Evolutionary conservation across 1,284 basidiomycete genomes (phyloP).

Genomic region (Inonotus obliquus): DNA sequence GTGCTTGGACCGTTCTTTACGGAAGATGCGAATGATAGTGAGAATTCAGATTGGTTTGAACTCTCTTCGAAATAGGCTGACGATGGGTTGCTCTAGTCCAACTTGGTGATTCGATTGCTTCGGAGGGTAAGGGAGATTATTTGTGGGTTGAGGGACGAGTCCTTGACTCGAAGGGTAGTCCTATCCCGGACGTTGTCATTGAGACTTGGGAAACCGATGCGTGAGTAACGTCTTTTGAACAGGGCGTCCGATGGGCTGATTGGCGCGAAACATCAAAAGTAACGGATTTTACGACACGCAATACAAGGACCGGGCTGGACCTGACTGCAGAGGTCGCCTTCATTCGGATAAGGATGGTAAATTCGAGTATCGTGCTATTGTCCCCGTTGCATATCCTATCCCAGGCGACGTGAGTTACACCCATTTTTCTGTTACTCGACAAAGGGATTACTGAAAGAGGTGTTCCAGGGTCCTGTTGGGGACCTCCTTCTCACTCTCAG

Average conservation of each 20-base stretch:
- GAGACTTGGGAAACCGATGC: constrained; percentile 89
- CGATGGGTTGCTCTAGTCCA: constrained; percentile 36
- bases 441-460: neutral
- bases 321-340: constrained; percentile 78
- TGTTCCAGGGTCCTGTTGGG: constrained; percentile 68
- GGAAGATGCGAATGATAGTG: constrained; percentile 72
- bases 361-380: constrained; percentile 72
- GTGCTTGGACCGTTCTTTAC: constrained; percentile 85
- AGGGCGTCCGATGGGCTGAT: neutral
- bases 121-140: constrained; percentile 79
- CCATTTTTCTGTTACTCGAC: neutral
- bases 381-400: constrained; percentile 78
- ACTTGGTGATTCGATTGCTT: constrained; percentile 62
- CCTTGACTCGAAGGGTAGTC: constrained; percentile 59
- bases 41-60: constrained; percentile 22
- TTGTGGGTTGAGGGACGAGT: constrained; percentile 77
- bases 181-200: constrained; percentile 60
- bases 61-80: neutral
- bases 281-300: constrained; percentile 58
- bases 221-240: constrained; percentile 34
- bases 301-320: constrained; percentile 52
- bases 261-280: neutral
- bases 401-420: constrained; percentile 56
- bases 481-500: constrained; percentile 52
- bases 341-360: constrained; percentile 57